Evolutionary conservation across 345 rosid species (phyloP).

Genomic region (Camelina neglecta): DNA sequence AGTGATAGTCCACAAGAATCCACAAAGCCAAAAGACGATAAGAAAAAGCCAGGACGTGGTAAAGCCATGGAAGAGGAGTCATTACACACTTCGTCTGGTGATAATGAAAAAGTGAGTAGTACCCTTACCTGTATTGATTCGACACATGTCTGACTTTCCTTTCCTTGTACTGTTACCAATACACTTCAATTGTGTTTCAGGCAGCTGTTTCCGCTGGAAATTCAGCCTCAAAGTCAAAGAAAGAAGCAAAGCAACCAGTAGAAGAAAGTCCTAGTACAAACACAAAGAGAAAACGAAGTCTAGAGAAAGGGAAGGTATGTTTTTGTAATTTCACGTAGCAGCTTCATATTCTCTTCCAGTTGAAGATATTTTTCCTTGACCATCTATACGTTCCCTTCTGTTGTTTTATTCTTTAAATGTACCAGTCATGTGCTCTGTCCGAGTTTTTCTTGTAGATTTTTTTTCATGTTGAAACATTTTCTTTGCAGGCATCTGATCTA

Average conservation of each 20-base stretch:
- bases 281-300: slow-evolving; percentile 64
- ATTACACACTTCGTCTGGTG: slow-evolving; percentile 52
- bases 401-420: background rate
- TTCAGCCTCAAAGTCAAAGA: slow-evolving; percentile 51
- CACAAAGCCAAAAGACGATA: slow-evolving; percentile 53
- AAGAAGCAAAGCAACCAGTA: slow-evolving; percentile 51
- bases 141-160: slow-evolving; percentile 14
- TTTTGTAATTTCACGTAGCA: slow-evolving; percentile 3
- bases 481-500: slow-evolving; percentile 61
- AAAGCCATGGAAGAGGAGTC: slow-evolving; percentile 51
- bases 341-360: slow-evolving; percentile 18
- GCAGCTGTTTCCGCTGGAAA: slow-evolving; percentile 64
- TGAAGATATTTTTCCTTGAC: slow-evolving; percentile 5
- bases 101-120: slow-evolving; percentile 56
- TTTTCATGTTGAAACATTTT: slow-evolving; percentile 36
- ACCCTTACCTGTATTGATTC: slow-evolving; percentile 16
- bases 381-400: background rate
- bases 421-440: slow-evolving; percentile 10
- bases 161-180: slow-evolving; percentile 15
- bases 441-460: background rate
- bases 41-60: slow-evolving; percentile 58
- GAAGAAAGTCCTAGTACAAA: slow-evolving; percentile 66
- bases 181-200: slow-evolving; percentile 42
- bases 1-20: slow-evolving; percentile 58
- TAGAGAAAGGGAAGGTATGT: slow-evolving; percentile 64